These are phyloP conservation scores for Sporothrix pallida DNA, from an alignment of 2,329 filamentous ascomycete species.

Conservation along the genomic window DNA sequence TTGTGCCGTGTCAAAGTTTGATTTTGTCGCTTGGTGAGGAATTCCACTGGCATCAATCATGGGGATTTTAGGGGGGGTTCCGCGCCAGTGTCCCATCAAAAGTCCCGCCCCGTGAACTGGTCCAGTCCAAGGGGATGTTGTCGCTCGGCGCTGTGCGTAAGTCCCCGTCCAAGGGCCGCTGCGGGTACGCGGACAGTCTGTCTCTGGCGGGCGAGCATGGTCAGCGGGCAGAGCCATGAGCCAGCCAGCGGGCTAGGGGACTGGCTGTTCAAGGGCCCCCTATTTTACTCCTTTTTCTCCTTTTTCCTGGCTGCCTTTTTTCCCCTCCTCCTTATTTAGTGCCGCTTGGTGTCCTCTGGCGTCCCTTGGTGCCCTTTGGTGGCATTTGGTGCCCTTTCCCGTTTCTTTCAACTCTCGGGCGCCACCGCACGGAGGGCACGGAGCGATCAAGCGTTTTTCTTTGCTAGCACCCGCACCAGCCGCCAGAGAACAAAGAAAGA, in stretches of 20 bases:
- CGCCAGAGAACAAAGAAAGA: conserved; percentile 29
- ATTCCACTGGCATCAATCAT: background rate
- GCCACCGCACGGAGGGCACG: conserved; percentile 25
- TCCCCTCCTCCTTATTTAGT: background rate
- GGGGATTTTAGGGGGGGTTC: background rate
- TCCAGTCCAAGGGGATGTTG: background rate
- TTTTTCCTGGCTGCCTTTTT: too few relatives aligned
- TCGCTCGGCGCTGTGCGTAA: conserved; percentile 24
- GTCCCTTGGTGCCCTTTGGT: background rate
- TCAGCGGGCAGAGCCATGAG: background rate
- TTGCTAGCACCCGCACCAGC: conserved; percentile 27
- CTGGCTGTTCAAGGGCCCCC: too few relatives aligned
- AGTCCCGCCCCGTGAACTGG: background rate
- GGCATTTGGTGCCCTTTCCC: conserved; percentile 12
- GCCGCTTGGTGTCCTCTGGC: background rate
- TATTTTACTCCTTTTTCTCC: too few relatives aligned
- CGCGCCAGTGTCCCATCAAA: background rate
- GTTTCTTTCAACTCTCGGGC: conserved; percentile 11
- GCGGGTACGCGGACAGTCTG: background rate
- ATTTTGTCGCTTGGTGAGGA: background rate
- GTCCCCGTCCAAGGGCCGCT: conserved; percentile 26
- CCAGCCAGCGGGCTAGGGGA: background rate
- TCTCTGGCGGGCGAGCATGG: background rate
- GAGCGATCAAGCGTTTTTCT: background rate
- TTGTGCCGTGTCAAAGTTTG: background rate